phyloP scores from a whole-genome alignment of 495 filamentous ascomycete genomes.

The Massariosphaeria phaeospora region DNA sequence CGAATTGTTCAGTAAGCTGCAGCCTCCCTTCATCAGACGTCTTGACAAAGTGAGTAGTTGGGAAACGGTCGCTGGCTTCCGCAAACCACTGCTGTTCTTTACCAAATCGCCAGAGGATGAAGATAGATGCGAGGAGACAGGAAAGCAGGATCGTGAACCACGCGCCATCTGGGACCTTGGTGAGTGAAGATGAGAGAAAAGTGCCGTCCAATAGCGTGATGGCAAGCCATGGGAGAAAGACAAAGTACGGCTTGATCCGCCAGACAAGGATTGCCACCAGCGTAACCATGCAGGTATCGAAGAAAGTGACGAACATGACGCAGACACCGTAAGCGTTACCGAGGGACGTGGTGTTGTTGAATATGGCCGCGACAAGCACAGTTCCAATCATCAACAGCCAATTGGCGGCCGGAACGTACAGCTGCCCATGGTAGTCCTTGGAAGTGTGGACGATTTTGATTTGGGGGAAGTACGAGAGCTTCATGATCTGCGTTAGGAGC shows the following conservation, averaged over 20 bases:
- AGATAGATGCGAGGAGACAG: slow-evolving; percentile 52
- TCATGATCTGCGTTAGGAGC: slow-evolving; percentile 66
- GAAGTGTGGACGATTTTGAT: slow-evolving; percentile 65
- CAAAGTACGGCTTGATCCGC: slow-evolving; percentile 53
- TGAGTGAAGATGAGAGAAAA: slow-evolving; percentile 62
- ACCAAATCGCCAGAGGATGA: slow-evolving; percentile 68
- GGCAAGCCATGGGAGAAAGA: slow-evolving; percentile 57
- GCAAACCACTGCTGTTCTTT: slow-evolving; percentile 70
- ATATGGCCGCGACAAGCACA: slow-evolving; percentile 65
- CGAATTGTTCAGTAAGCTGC: slow-evolving; percentile 27
- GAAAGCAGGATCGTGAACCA: slow-evolving; percentile 71
- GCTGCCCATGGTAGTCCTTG: slow-evolving; percentile 60
- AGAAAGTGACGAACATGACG: slow-evolving; percentile 71
- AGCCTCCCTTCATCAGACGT: slow-evolving; percentile 22
- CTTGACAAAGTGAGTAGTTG: slow-evolving; percentile 33
- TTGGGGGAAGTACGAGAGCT: slow-evolving; percentile 68
- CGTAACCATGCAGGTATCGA: slow-evolving; percentile 65
- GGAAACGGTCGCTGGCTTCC: slow-evolving; percentile 57
- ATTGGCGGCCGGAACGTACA: slow-evolving; percentile 68
- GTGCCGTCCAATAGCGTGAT: slow-evolving; percentile 60
- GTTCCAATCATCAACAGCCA: slow-evolving; percentile 72
- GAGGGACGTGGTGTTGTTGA: slow-evolving; percentile 55
- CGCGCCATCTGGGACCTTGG: slow-evolving; percentile 65
- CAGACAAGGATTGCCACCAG: slow-evolving; percentile 65
- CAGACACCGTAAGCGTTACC: slow-evolving; percentile 58